A percentile compares a stretch with the other conserved stretches of the same genome.
These are phyloP conservation scores for Boletellus sp. DNA, from an alignment of 1,284 basidiomycete genomes.

Conservation along the genomic window DNA sequence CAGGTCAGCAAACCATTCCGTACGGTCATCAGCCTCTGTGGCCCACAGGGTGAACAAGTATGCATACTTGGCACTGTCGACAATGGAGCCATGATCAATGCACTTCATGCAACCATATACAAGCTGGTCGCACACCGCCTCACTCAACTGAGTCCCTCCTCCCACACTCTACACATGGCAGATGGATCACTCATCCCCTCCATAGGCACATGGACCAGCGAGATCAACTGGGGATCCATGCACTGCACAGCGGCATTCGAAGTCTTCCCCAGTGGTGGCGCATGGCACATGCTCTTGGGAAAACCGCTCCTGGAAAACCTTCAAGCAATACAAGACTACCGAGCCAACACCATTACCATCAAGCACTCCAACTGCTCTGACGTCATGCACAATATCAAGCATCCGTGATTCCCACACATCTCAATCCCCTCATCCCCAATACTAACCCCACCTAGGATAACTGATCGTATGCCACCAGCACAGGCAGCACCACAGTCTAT, in stretches of 20 bases:
- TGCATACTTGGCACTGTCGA: not conserved
- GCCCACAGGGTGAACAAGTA: not conserved
- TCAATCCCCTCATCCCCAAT: no score
- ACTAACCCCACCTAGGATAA: no score
- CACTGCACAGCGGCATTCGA: constrained; percentile 11
- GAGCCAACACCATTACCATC: constrained; percentile 8
- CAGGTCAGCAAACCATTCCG: not conserved
- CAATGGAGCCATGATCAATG: constrained; percentile 9
- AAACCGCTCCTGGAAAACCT: constrained; percentile 21
- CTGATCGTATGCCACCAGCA: no score
- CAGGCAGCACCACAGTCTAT: no score
- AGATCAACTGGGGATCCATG: not conserved
- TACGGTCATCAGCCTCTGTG: not conserved
- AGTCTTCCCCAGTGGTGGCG: constrained; percentile 23
- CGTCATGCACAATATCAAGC: no score
- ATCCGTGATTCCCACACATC: no score
- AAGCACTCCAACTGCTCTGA: no score
- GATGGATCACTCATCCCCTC: constrained; percentile 27
- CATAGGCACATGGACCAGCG: constrained; percentile 26
- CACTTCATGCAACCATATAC: not conserved
- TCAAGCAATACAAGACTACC: constrained; percentile 19
- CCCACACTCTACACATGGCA: constrained; percentile 26
- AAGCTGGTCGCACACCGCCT: constrained; percentile 10
- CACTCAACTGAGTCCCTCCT: constrained; percentile 11
- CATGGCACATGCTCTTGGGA: constrained; percentile 26